Evolutionary conservation across 345 rosid species (phyloP).

Genomic region (Adansonia digitata): DNA sequence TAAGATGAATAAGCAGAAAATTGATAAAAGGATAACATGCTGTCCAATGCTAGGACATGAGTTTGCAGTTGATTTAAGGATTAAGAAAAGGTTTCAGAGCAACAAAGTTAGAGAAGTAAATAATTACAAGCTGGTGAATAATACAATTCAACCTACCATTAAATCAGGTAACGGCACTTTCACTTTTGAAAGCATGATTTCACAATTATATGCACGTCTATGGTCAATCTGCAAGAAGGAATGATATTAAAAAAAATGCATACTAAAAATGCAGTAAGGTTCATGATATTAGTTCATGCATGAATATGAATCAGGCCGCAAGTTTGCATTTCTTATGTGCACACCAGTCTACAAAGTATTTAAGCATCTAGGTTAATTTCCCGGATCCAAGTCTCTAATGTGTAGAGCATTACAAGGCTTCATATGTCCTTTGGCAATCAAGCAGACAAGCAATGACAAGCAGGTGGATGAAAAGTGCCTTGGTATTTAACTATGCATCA

Average conservation of each 20-base stretch:
- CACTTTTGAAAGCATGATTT: slow-evolving; percentile 97
- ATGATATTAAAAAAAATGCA: slow-evolving; percentile 2
- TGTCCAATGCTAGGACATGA: not conserved
- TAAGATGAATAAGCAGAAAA: not conserved
- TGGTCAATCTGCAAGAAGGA: slow-evolving; percentile 68
- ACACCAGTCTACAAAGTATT: no score
- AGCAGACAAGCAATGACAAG: not conserved
- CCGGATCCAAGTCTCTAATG: not conserved
- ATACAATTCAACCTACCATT: slow-evolving; percentile 50
- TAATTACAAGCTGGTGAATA: not conserved
- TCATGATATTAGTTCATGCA: not conserved
- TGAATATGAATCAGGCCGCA: not conserved
- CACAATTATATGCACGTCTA: slow-evolving; percentile 92
- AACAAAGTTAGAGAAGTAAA: not conserved
- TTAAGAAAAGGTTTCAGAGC: not conserved
- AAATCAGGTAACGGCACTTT: slow-evolving; percentile 78
- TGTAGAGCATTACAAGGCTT: not conserved
- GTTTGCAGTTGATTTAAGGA: not conserved
- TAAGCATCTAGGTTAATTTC: no score
- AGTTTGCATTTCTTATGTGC: not conserved
- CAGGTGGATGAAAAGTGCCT: not conserved
- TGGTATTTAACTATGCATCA: not conserved
- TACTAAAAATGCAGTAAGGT: no score
- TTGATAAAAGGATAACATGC: not conserved
- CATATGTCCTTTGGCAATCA: not conserved